Evolutionary conservation across 371 early-diverging fungal genomes (phyloP).

Genomic region (Gilbertella persicaria): DNA sequence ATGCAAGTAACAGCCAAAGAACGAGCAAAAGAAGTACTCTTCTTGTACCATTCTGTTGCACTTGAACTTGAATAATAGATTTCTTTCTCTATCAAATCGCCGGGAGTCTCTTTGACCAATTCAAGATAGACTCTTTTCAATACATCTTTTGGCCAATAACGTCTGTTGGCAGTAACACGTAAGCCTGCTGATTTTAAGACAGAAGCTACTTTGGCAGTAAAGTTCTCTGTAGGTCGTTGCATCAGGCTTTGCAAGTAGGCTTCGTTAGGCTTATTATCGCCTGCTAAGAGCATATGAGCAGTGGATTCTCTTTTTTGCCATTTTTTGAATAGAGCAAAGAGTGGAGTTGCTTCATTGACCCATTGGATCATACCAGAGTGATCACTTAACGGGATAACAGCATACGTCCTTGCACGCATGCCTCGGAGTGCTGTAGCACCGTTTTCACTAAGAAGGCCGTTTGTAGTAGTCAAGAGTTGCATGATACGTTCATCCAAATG

Average conservation of each 20-base stretch:
- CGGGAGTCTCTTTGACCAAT: slow-evolving; percentile 66
- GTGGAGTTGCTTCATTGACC: slow-evolving; percentile 85
- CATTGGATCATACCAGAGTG: slow-evolving; percentile 97
- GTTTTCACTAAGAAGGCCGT: slow-evolving; percentile 68
- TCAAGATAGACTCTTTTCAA: slow-evolving; percentile 62
- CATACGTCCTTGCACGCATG: slow-evolving; percentile 79
- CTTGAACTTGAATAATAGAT: slow-evolving; percentile 57
- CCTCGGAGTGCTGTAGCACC: slow-evolving; percentile 37
- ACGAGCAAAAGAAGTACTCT: slow-evolving; percentile 74
- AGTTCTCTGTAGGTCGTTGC: slow-evolving; percentile 45
- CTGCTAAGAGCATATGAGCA: slow-evolving; percentile 32
- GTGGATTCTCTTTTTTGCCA: slow-evolving; percentile 61
- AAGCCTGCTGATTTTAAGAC: slow-evolving; percentile 55
- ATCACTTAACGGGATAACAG: slow-evolving; percentile 93
- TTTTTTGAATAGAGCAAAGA: slow-evolving; percentile 56
- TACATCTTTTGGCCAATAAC: slow-evolving; percentile 68
- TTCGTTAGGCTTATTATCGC: slow-evolving; percentile 28
- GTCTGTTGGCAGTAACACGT: slow-evolving; percentile 51
- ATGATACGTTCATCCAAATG: slow-evolving; percentile 91
- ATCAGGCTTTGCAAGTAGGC: slow-evolving; percentile 18
- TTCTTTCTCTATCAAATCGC: slow-evolving; percentile 64
- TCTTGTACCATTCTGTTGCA: slow-evolving; percentile 72
- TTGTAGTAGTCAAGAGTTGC: slow-evolving; percentile 77
- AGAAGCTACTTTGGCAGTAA: slow-evolving; percentile 35
- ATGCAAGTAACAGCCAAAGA: slow-evolving; percentile 95